Base-by-base conservation (phyloP, 2,329 filamentous ascomycete genomes). In the Pleurostoma richardsiae region DNA sequence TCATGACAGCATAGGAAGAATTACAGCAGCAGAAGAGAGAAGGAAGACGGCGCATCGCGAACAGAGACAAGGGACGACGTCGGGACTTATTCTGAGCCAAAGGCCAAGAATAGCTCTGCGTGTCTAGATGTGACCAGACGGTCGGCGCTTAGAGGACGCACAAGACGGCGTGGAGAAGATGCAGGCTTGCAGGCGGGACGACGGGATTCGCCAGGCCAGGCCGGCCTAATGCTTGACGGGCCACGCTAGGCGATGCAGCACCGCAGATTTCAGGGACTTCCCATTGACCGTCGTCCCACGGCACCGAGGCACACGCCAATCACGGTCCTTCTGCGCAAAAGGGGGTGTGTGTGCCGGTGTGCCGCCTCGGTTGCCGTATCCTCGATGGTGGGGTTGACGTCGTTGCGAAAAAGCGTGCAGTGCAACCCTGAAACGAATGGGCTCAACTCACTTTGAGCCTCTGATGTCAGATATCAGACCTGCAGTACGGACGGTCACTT, bases 141-240 rank as follows among this genome's bases (percentile, higher is more conserved):
- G 40, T 42, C 48, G 52, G 53, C 53, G 53, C 53, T 54, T 55
- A 55, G 19, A 36, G 33, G 33, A 36, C 33, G 33, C 8, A n/a
- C 33, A n/a, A 8, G n/a, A n/a, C 8, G 33, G 33, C 33, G 33
- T 36, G 33, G 8, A 30, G 33, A 27, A 28, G 42, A 36, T 8
- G 26, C 19, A 29, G 42, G 39, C 42, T 36, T 19, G 30, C 42
- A 29, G 30, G 30, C 42, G 40, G 29, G n/a, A 10, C 29, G 40
- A 40, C 41, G 27, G 38, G 30, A 48, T 46, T 48, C 29, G 43
- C 19, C 39, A 42, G 44, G 41, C 36, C 28, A 39, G 33, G 33
- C 33, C n/a, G 19, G 8, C 33, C 33, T 36, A 36, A 36, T 36
- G 33, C 33, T 8, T n/a, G 33, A 36, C 33, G 8, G 33, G 8